Conservation (phyloP, 2,329 filamentous ascomycete genomes). For the Periconia macrospinosa region DNA sequence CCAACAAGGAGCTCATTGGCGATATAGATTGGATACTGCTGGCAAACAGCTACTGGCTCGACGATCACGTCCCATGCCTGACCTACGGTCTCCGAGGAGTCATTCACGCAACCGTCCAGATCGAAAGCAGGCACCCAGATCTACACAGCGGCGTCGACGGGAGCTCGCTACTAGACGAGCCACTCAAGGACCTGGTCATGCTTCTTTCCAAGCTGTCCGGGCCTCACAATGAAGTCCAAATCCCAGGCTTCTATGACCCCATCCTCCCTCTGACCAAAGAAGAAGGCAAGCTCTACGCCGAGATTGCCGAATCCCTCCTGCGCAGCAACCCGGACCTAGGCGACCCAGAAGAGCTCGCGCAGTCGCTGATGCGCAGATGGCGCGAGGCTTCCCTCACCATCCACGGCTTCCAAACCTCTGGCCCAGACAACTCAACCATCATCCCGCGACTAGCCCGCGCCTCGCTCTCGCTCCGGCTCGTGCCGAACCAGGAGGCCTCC, state of each 20-base stretch:
- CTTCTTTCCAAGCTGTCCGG: slow-evolving; percentile 83
- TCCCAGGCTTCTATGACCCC: slow-evolving; percentile 86
- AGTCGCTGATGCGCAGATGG: slow-evolving; percentile 90
- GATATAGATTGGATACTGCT: slow-evolving; percentile 91
- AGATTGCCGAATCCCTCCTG: slow-evolving; percentile 78
- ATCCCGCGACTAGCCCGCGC: slow-evolving; percentile 89
- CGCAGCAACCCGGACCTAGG: slow-evolving; percentile 68
- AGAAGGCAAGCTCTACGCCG: slow-evolving; percentile 79
- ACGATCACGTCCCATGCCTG: slow-evolving; percentile 91
- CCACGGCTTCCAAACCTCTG: slow-evolving; percentile 89
- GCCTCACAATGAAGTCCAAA: slow-evolving; percentile 74
- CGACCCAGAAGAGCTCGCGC: slow-evolving; percentile 71
- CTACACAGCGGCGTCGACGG: slow-evolving; percentile 97
- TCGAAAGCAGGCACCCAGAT: slow-evolving; percentile 84
- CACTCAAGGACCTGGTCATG: slow-evolving; percentile 85
- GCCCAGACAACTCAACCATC: slow-evolving; percentile 82
- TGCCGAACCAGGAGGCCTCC: slow-evolving; percentile 87
- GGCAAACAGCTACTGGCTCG: slow-evolving; percentile 98
- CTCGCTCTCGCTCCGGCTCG: slow-evolving; percentile 84
- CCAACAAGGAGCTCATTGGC: slow-evolving; percentile 82
- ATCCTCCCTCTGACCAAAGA: slow-evolving; percentile 74
- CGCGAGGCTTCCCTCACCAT: slow-evolving; percentile 92
- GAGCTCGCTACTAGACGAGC: slow-evolving; percentile 85
- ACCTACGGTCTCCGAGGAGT: slow-evolving; percentile 94
- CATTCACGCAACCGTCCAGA: slow-evolving; percentile 85